phyloP scores from a whole-genome alignment of 1,284 basidiomycete genomes.

The Fistulinella staudtii region DNA sequence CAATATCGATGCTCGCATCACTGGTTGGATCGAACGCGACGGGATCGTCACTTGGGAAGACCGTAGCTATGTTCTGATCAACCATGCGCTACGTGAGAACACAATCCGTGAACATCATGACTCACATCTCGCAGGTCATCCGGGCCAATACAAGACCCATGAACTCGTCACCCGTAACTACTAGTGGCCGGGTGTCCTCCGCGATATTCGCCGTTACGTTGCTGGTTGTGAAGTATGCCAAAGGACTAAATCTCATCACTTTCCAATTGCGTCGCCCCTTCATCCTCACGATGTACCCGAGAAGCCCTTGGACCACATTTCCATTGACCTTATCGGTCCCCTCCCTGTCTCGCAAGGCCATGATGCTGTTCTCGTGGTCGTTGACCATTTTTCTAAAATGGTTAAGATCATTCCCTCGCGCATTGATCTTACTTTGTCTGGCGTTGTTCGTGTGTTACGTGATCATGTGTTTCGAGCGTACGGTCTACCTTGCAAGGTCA shows the following conservation, averaged over 20 bases:
- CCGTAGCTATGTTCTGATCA: conserved; percentile 21
- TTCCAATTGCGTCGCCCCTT: background rate
- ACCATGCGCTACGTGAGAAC: conserved; percentile 14
- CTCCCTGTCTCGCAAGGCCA: background rate
- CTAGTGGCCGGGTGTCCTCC: conserved; percentile 41
- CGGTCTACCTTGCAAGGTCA: background rate
- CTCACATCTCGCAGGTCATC: conserved; percentile 35
- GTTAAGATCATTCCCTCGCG: background rate
- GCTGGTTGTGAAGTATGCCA: conserved; percentile 39
- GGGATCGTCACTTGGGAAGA: conserved; percentile 11
- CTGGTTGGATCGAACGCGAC: conserved; percentile 7
- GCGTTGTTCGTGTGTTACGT: background rate
- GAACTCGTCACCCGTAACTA: conserved; percentile 36
- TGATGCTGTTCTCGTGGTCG: background rate
- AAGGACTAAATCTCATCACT: conserved; percentile 19
- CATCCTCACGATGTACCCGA: background rate
- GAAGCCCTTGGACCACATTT: background rate
- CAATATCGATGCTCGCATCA: conserved; percentile 3
- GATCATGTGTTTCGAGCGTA: background rate
- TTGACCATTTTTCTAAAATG: conserved; percentile 3
- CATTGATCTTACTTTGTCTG: background rate
- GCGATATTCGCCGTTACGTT: conserved; percentile 34
- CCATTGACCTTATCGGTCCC: background rate
- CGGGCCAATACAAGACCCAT: conserved; percentile 36
- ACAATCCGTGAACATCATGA: conserved; percentile 33